Conservation (phyloP, 768 basidiomycete species). For the Stropharia rugosoannulata region DNA sequence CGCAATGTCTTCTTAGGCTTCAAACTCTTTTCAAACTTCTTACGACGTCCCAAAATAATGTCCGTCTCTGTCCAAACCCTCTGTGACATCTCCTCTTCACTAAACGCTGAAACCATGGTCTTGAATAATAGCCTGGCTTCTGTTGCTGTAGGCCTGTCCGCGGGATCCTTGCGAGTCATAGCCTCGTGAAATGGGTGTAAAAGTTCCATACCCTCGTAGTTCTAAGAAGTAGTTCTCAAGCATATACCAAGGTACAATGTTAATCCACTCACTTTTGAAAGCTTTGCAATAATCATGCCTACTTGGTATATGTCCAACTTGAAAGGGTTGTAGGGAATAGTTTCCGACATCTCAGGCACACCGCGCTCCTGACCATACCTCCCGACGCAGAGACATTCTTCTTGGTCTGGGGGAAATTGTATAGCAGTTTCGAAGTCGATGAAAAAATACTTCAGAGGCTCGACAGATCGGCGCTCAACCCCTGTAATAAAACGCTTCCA, state of each 20-base stretch:
- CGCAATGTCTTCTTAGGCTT: no score
- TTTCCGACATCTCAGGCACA: slow-evolving; percentile 23
- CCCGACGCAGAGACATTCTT: slow-evolving; percentile 1
- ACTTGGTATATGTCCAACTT: no score
- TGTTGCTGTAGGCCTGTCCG: neutral
- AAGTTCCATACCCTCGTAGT: neutral
- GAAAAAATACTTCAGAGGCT: slow-evolving; percentile 25
- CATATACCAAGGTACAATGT: no score
- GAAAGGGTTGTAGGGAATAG: no score
- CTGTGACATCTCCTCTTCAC: no score
- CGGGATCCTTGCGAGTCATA: neutral
- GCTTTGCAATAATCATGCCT: no score
- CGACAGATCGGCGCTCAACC: slow-evolving; percentile 15
- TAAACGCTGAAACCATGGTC: neutral
- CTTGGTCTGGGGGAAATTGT: neutral
- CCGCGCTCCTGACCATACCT: slow-evolving; percentile 18
- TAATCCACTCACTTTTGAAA: no score
- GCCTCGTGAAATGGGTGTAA: neutral
- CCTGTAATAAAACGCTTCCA: neutral
- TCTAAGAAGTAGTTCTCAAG: neutral
- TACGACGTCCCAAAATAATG: no score
- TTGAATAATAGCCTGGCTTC: neutral
- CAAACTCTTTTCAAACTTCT: no score
- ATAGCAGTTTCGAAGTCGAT: slow-evolving; percentile 25
- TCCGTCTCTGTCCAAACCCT: no score